A percentile compares a stretch with the other conserved stretches of the same genome.
Conservation (phyloP, 2,329 filamentous ascomycete species). For the Cercospora sp. region DNA sequence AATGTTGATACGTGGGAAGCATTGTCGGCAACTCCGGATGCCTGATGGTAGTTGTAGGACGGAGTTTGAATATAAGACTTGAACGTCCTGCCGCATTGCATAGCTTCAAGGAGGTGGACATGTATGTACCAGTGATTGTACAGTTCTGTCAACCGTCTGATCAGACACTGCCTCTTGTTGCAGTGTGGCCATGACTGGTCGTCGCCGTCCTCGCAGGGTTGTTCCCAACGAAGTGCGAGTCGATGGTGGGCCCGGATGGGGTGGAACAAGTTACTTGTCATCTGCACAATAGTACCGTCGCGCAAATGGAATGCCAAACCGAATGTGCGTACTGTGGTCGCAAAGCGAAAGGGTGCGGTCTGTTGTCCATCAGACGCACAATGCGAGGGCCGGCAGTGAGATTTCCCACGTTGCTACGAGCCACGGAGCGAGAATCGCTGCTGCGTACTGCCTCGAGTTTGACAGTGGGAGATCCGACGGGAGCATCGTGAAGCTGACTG, state of each 20-base stretch:
- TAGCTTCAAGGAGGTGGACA: too few relatives aligned
- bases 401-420: background rate
- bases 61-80: too few relatives aligned
- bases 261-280: background rate
- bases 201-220: background rate
- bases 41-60: too few relatives aligned
- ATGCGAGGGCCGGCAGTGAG: background rate
- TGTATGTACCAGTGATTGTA: background rate
- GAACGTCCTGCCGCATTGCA: too few relatives aligned
- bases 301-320: too few relatives aligned
- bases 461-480: background rate
- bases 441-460: background rate
- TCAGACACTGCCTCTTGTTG: background rate
- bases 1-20: background rate
- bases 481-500: background rate
- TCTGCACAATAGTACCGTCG: background rate
- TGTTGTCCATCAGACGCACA: too few relatives aligned
- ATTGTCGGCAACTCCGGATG: background rate
- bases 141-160: background rate
- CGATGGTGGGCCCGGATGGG: background rate
- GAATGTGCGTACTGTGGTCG: background rate
- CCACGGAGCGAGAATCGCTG: background rate
- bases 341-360: background rate
- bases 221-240: background rate
- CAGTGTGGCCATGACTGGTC: background rate